Base-by-base conservation (phyloP, 768 basidiomycete genomes). In the Russula olivacea region DNA sequence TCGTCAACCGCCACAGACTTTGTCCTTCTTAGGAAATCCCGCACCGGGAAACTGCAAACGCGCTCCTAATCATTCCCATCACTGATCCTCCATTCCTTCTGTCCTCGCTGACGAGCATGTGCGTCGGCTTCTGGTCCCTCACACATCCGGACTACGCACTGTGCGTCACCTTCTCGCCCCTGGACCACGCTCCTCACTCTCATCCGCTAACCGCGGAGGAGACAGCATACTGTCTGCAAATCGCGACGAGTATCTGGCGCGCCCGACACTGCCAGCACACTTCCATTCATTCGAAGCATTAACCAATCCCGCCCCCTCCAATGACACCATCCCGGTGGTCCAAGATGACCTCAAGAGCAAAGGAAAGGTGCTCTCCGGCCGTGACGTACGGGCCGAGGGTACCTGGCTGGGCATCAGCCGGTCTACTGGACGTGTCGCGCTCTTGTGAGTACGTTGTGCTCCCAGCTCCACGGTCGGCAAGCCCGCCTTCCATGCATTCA, bases 81-180 rank as follows among this genome's bases (percentile, higher is more conserved):
- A 61, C 50, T 40, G 61, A 63, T 63, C 43, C 56, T 63, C 61
- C 64, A 62, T 61, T 28, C 28, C n/a, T 53, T 63, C 53, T 54
- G 41, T 38, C 58, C 34, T 47, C 10, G 11, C 15, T n/a, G 3
- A 49, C 36, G 47, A 66, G 10, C 38, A 92, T 92, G 91, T 93
- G 91, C 72, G 82, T 92, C 66, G 88, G 79, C 40, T 80, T 90
- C 69, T 92, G 87, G 84, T 81, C 88, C 58, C 78, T 91, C 3
- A 82, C 88, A 55, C 86, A 89, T 70, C 83, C 85, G 30, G 83
- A 86, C 51, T 93, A 91, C 71, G 84, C 89, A 11, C 80, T 93
- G 91, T 91, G 74, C 76, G 86, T 78, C 30, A 25, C 40, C 23
- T 32, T 56, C 60, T 2, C 14, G n/a, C 25, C 36, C 48, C 59